A percentile compares a stretch with the other conserved stretches of the same genome.
phyloP scores from a whole-genome alignment of 106 monocot species.

The Acanthochlamys bracteata region DNA sequence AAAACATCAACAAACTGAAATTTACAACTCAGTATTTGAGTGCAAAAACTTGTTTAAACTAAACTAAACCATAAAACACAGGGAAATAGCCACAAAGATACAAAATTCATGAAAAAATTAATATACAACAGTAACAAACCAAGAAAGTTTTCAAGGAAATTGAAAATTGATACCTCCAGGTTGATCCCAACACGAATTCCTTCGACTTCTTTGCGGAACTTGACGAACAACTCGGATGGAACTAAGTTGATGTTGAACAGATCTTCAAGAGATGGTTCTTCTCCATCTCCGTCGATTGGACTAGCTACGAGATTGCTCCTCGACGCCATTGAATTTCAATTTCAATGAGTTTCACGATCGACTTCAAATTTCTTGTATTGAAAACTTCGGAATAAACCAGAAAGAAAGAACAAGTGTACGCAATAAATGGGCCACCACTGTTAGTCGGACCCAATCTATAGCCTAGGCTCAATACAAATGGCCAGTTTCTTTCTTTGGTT shows the following conservation, averaged over 20 bases:
- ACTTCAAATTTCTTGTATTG: no score
- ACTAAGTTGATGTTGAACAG: conserved; percentile 60
- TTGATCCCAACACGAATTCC: conserved; percentile 54
- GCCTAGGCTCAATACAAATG: no score
- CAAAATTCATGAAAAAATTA: not conserved
- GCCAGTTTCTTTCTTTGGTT: no score
- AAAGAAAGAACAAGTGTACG: no score
- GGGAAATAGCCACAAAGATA: conserved; percentile 6
- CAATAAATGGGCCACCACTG: no score
- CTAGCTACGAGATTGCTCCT: not conserved
- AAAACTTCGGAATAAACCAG: no score
- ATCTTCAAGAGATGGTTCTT: conserved; percentile 36
- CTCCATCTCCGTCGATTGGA: not conserved
- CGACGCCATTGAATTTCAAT: conserved; percentile 2
- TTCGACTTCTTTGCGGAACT: conserved; percentile 65
- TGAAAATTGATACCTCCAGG: conserved; percentile 33
- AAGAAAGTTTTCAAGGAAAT: not conserved
- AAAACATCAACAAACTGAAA: no score
- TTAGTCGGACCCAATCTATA: no score
- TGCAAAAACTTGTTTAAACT: no score
- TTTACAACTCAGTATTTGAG: no score
- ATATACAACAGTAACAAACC: not conserved
- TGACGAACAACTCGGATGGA: conserved; percentile 67
- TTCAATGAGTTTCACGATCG: no score
- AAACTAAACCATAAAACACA: no score